Evolutionary conservation across 106 monocot genomes (phyloP), one percentile per base, ranked within the genome.

Genomic region (Apostasia shenzhenica): DNA sequence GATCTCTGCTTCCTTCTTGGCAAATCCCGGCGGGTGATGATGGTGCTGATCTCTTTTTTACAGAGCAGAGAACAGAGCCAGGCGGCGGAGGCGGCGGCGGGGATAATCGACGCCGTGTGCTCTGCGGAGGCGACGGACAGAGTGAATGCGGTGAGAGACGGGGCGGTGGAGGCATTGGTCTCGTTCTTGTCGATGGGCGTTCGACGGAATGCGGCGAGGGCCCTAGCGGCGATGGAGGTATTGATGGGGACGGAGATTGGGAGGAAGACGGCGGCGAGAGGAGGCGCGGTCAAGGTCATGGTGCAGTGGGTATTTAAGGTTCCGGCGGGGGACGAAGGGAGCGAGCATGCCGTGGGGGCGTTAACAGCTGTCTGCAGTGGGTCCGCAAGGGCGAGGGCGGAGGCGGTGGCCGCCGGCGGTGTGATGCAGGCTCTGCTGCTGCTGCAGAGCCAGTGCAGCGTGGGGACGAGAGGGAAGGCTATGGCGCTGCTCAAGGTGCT

Each of bases 311-410:
- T 91, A 56, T 95, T 95, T 64, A 57, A 73, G 47, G 71, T 89
- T 37, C 80, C 91, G 13, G 61, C 76, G 2, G 67, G 69, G 37
- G 63, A 77, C 26, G 75, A 80, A 50, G 91, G 88, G 3, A 81
- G 95, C 66, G 95, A 91, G 82, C 86, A 78, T 70, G 95, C 95
- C 2, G 77, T 91, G 44, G 83, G 85, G 48, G 56, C 72, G 62
- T 70, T 95, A 55, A 50, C 79, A 39, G 37, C 14, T 1, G 49
- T 75, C 41, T 89, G 88, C 72, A 3, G 80, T 6, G 80, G 57
- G n/a, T 88, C 84, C 8, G 45, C 57, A 62, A 41, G 13, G 65
- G 86, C 69, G 46, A 64, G 71, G 60, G 48, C 45, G 37, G 71
- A 71, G 71, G 71, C 71, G 49, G 48, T 71, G 61, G 41, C 38